These are phyloP conservation scores for Ophiostoma sp. DNA, from an alignment of 2,329 filamentous ascomycete species.

Conservation along the genomic window DNA sequence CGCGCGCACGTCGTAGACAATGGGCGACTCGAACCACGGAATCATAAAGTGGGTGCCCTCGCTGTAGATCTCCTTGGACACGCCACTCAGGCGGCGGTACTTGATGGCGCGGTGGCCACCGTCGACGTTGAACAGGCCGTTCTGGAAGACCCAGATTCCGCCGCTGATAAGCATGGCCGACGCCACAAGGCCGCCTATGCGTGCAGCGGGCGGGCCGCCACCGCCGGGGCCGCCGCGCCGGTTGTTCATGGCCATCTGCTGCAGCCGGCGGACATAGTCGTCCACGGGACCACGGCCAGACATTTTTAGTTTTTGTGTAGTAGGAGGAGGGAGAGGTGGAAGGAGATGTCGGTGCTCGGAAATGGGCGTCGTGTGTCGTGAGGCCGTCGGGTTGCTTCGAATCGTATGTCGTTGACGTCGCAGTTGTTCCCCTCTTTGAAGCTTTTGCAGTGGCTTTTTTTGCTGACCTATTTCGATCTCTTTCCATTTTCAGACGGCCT, in stretches of 20 bases:
- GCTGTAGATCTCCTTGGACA: conserved; percentile 90
- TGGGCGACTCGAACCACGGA: conserved; percentile 95
- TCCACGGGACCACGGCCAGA: conserved; percentile 41
- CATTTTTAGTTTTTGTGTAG: conserved; percentile 30
- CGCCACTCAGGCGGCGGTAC: conserved; percentile 86
- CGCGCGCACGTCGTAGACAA: conserved; percentile 96
- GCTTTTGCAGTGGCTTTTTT: conserved; percentile 16
- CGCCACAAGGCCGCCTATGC: conserved; percentile 38
- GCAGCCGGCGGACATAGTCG: conserved; percentile 48
- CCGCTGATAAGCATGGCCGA: conserved; percentile 44
- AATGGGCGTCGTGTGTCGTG: not conserved
- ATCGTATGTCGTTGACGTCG: conserved; percentile 11
- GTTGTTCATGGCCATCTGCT: conserved; percentile 44
- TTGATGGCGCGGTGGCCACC: conserved; percentile 99
- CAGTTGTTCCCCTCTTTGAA: conserved; percentile 14
- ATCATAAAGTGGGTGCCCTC: conserved; percentile 95
- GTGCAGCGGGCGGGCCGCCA: conserved; percentile 34
- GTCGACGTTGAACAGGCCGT: conserved; percentile 76
- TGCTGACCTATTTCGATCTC: conserved; percentile 11
- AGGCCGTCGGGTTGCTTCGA: not conserved
- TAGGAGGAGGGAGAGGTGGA: not conserved
- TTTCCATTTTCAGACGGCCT: conserved; percentile 7
- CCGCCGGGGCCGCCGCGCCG: conserved; percentile 39
- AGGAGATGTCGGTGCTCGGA: not conserved
- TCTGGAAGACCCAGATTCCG: conserved; percentile 49